Conservation (phyloP, 2,329 filamentous ascomycete genomes). For the Diaporthe caulivora region DNA sequence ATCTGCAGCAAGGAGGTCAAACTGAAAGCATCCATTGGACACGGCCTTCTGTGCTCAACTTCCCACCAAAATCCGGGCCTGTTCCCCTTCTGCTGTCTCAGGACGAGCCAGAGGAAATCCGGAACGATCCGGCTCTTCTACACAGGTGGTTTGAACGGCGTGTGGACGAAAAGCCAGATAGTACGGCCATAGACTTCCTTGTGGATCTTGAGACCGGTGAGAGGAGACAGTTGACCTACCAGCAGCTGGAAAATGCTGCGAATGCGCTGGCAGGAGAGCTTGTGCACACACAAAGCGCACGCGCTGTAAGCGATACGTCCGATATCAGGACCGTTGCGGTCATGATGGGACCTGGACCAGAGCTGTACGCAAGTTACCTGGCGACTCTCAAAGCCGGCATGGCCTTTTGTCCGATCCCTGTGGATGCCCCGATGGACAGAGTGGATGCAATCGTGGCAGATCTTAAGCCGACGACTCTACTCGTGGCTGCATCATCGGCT, state of each 20-base stretch:
- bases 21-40: constrained; percentile 8
- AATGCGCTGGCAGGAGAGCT: constrained; percentile 30
- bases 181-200: constrained; percentile 29
- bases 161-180: constrained; percentile 24
- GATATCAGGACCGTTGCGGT: constrained; percentile 39
- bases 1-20: constrained; percentile 9
- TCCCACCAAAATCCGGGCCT: constrained; percentile 15
- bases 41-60: constrained; percentile 30
- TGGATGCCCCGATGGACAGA: constrained; percentile 49
- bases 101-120: background rate
- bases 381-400: constrained; percentile 51
- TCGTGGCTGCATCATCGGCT: constrained; percentile 38
- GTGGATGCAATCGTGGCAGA: constrained; percentile 47
- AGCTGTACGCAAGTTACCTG: constrained; percentile 53
- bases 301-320: background rate
- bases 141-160: constrained; percentile 29
- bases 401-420: constrained; percentile 53
- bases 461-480: constrained; percentile 44
- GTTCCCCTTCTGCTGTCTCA: background rate
- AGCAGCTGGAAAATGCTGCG: constrained; percentile 25
- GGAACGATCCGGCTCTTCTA: constrained; percentile 13
- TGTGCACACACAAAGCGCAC: constrained; percentile 8
- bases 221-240: constrained; percentile 28
- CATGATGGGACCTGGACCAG: constrained; percentile 45
- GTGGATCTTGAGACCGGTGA: constrained; percentile 18